Evolutionary conservation across 331 rosid genomes (phyloP), one percentile per base, ranked within the genome.

Genomic region (Saraca asoca): DNA sequence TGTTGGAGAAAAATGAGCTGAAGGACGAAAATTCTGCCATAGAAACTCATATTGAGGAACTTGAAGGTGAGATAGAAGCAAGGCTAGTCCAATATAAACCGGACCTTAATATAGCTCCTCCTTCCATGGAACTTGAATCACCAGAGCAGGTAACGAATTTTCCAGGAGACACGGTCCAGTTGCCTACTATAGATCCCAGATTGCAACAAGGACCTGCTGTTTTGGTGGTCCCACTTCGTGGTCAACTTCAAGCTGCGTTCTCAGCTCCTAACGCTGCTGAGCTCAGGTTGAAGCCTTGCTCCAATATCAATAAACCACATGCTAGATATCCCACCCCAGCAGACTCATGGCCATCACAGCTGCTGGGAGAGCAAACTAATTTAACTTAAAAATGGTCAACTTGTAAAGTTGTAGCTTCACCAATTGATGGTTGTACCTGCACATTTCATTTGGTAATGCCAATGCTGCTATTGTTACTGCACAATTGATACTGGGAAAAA

Each of bases 311-410:
- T 51, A 94, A 88, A 80, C 99, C 99, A 7, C 99, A 90, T 78
- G 84, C 99, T 13, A 83, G 97, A 83, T 94, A 94, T 79, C 97
- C 96, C n/a, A 86, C 96, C 19, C 81, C 88, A 9, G 85, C 81
- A 7, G 96, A 94, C 66, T 80, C 87, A 6, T 90, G 99, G 99
- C 95, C 96, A 9, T 79, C 84, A 3, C 79, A 83, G 71, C 85
- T 94, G 81, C 96, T 90, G 13, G 85, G 81, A 44, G 75, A 74
- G 82, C 80, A 80, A 45, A 84, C 74, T 65, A 65, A 80, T 57
- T 76, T 77, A 44, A 81, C 71, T 44, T 78, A 57, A 73, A 69
- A 64, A 29, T 31, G 57, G 20, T 55, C 9, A 75, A 65, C 56
- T 9, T 76, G 72, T 82, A 74, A 55, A 45, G 35, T 33, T 51